Base-by-base conservation (phyloP, 306 rosid genomes). In the Sicyos edulis region DNA sequence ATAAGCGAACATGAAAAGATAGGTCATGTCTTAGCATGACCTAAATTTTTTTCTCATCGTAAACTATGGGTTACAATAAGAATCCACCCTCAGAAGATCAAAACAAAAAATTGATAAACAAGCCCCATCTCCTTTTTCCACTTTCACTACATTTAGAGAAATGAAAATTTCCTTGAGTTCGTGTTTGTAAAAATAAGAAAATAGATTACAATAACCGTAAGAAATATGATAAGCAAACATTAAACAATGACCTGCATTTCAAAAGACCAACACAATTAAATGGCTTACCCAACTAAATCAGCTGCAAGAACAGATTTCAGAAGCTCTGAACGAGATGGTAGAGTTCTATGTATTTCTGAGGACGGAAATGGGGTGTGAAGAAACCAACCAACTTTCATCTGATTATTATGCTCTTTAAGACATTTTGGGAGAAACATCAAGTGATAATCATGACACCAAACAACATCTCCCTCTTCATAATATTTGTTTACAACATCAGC, bases 291-390 rank as follows among this genome's bases (percentile, higher is more conserved):
- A 60, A 93, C 98, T 74, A 93, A 77, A 77, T 93, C 98, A 69
- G 98, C 98, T 34, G 90, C 89, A 77, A 93, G 96, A 75, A 93
- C 98, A 42, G 98, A 88, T 82, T 90, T 87, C 83, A 93, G 67
- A 13, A 93, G 83, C 78, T 93, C 96, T 61, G 96, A 75, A 66
- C 96, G 87, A 45, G 96, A 93, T 34, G 98, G 96, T 53, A 92
- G 78, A 53, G 93, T 90, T 82, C 96, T 87, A 81, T 92, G 96
- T 69, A 92, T 90, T 82, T 92, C 98, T 34, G 98, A 92, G 79
- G 98, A 93, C 82, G 98, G 98, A 78, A 93, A 93, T n/a, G 98
- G 98, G 21, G 96, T 93, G 74, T 93, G 98, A 77, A 93, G 96
- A 85, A 93, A 93, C 96, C 98, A 93, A 37, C 98, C 98, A 74